Evolutionary conservation across 768 basidiomycete genomes (phyloP).

Genomic region (Rhizopogon roseolus): DNA sequence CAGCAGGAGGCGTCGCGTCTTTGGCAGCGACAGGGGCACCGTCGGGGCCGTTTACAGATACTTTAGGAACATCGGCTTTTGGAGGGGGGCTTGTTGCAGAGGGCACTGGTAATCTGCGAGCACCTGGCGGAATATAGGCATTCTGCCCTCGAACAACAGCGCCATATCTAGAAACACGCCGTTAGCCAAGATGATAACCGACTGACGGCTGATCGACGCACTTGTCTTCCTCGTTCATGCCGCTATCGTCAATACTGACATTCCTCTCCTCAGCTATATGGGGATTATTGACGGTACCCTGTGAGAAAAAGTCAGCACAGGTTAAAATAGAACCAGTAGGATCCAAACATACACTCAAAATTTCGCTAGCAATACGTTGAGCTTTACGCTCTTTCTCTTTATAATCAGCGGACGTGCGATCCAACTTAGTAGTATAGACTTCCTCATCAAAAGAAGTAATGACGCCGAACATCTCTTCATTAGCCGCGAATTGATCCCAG

Average conservation of each 20-base stretch:
- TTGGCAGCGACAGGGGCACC: constrained; percentile 44
- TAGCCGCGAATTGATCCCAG: constrained; percentile 94
- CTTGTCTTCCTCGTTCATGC: constrained; percentile 95
- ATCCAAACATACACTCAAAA: constrained; percentile 61
- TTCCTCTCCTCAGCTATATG: constrained; percentile 90
- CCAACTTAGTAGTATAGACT: constrained; percentile 89
- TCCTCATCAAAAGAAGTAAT: constrained; percentile 92
- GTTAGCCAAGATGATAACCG: constrained; percentile 80
- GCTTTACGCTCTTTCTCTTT: constrained; percentile 88
- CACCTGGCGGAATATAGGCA: constrained; percentile 94
- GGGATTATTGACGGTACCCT: constrained; percentile 66
- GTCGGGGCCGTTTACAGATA: constrained; percentile 76
- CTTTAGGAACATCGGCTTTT: constrained; percentile 59
- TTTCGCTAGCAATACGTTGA: constrained; percentile 85
- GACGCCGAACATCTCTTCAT: constrained; percentile 91
- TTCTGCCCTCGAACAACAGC: constrained; percentile 85
- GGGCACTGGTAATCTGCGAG: constrained; percentile 43
- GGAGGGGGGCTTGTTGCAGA: constrained; percentile 13
- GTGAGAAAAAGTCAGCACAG: constrained; percentile 10
- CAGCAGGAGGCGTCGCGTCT: constrained; percentile 38
- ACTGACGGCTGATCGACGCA: constrained; percentile 75
- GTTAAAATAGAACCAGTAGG: constrained; percentile 2
- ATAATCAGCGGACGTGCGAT: constrained; percentile 78
- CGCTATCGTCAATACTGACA: constrained; percentile 59
- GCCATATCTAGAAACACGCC: constrained; percentile 88